Percentiles rank a stretch among this genome's conserved stretches.
Evolutionary conservation across 441 rosid species (phyloP).

Genomic region (Croton setiger): DNA sequence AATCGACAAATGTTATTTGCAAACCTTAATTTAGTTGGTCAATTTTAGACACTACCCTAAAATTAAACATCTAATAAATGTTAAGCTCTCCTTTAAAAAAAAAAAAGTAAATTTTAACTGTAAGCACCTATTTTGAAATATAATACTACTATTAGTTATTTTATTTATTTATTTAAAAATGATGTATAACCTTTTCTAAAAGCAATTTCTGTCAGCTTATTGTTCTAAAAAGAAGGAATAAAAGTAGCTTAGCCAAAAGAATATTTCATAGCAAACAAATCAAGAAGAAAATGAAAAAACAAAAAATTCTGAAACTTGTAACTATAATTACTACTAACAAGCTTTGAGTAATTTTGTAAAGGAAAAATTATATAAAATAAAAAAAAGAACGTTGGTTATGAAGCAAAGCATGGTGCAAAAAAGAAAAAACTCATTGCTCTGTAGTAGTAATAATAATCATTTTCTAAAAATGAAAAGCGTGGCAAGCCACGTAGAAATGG

Average conservation of each 20-base stretch:
- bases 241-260: background rate
- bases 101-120: too few species aligned
- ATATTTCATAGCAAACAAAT: background rate
- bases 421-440: background rate
- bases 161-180: too few species aligned
- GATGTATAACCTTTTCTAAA: too few species aligned
- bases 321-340: too few species aligned
- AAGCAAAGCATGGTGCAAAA: background rate
- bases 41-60: too few species aligned
- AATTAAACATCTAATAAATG: too few species aligned
- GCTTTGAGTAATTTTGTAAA: slow-evolving; percentile 7
- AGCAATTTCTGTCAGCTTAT: too few species aligned
- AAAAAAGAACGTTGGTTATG: background rate
- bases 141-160: too few species aligned
- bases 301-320: background rate
- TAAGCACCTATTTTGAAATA: too few species aligned
- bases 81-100: too few species aligned
- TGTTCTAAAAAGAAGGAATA: background rate
- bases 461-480: background rate
- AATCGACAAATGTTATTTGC: too few species aligned
- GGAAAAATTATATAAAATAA: background rate
- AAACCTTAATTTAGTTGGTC: too few species aligned
- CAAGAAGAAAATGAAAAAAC: background rate
- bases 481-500: background rate
- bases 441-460: background rate